phyloP scores from a whole-genome alignment of 2,329 filamentous ascomycete genomes.

The Fusarium compactum region DNA sequence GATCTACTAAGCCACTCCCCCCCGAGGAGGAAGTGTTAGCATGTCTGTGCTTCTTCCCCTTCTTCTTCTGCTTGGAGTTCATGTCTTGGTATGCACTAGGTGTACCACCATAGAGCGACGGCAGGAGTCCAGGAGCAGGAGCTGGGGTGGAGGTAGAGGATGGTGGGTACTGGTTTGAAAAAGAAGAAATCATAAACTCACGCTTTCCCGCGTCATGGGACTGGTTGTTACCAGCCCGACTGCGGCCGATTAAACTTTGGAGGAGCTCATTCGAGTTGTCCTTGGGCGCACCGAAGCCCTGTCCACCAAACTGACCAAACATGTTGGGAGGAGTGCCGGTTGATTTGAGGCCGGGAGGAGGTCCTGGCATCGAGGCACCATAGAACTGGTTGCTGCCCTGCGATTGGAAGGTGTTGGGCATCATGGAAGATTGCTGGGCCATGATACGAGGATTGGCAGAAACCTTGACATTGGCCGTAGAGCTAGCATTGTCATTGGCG shows the following conservation, averaged over 20 bases:
- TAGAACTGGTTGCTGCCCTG: conserved; percentile 80
- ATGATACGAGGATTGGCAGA: conserved; percentile 83
- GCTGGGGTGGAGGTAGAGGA: conserved; percentile 84
- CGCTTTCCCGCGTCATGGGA: conserved; percentile 91
- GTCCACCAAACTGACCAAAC: conserved; percentile 89
- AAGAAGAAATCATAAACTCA: conserved; percentile 97
- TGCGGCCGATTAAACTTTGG: conserved; percentile 82
- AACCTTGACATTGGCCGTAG: conserved; percentile 73
- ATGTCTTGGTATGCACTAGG: conserved; percentile 90
- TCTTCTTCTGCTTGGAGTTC: conserved; percentile 98
- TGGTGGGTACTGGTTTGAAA: conserved; percentile 86
- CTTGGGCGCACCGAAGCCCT: conserved; percentile 77
- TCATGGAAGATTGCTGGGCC: conserved; percentile 89
- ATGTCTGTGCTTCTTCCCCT: conserved; percentile 99
- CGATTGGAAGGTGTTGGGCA: conserved; percentile 74
- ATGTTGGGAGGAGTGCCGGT: conserved; percentile 94
- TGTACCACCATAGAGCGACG: conserved; percentile 90
- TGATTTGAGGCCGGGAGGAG: conserved; percentile 94
- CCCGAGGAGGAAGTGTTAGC: conserved; percentile 99
- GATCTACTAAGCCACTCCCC: conserved; percentile 99
- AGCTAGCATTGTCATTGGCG: conserved; percentile 75
- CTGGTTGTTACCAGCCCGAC: conserved; percentile 75
- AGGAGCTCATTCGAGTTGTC: conserved; percentile 75
- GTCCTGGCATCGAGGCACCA: conserved; percentile 86
- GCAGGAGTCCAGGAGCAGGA: conserved; percentile 91